These are phyloP conservation scores for Chalciporus sp. DNA, from an alignment of 1,284 basidiomycete species.

Conservation along the genomic window DNA sequence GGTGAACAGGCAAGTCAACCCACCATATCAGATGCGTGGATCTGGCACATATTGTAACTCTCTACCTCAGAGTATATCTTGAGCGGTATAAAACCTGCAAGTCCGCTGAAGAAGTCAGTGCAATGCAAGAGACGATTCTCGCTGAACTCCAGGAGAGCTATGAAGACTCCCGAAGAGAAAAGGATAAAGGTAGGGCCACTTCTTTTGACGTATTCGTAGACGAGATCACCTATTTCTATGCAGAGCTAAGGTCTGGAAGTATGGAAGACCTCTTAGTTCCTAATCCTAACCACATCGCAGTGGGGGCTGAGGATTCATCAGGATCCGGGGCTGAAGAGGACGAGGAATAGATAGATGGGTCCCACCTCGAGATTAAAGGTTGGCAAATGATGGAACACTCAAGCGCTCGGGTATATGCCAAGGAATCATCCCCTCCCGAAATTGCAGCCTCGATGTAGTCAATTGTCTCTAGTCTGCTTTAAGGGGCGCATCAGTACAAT, in stretches of 20 bases:
- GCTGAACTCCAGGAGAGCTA: slow-evolving; percentile 60
- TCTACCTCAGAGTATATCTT: slow-evolving; percentile 53
- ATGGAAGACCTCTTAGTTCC: slow-evolving; percentile 34
- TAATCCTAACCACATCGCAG: slow-evolving; percentile 30
- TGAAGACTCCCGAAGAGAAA: slow-evolving; percentile 24
- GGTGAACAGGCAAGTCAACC: slow-evolving; percentile 66
- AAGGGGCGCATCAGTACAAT: too few relatives aligned
- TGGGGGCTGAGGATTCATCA: slow-evolving; percentile 5
- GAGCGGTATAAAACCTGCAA: slow-evolving; percentile 74
- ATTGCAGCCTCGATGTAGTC: too few relatives aligned
- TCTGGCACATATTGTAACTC: slow-evolving; percentile 1
- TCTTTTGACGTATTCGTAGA: not conserved
- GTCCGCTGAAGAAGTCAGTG: slow-evolving; percentile 62
- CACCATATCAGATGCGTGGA: not conserved
- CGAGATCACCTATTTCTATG: not conserved
- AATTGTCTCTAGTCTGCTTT: too few relatives aligned
- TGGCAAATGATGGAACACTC: too few relatives aligned
- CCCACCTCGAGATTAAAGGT: too few relatives aligned
- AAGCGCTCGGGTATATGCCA: too few relatives aligned
- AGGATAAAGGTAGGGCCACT: slow-evolving; percentile 19
- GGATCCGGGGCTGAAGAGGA: slow-evolving; percentile 16
- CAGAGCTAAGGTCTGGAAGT: slow-evolving; percentile 14
- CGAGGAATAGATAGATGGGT: slow-evolving; percentile 1
- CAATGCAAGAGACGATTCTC: slow-evolving; percentile 75
- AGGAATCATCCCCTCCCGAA: too few relatives aligned